Base-by-base conservation (phyloP, 495 filamentous ascomycete species). In the Xylaria acuta region DNA sequence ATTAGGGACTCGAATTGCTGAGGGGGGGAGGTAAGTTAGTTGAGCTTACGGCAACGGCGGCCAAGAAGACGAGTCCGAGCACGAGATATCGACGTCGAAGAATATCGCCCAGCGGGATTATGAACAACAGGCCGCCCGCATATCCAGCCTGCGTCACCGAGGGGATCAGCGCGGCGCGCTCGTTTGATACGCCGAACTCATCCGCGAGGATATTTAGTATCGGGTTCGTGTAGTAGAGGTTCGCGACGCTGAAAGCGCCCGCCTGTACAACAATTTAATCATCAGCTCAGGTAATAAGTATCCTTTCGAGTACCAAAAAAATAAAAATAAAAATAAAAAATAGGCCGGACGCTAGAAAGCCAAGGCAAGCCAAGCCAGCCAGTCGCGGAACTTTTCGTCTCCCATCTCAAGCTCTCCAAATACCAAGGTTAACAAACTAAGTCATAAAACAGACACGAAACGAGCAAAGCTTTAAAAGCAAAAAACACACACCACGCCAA, bases 71-170 rank as follows among this genome's bases (percentile, higher is more conserved):
- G 30, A 95, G 78, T 1, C 80, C 75, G 7, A 95, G 79, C 45
- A 94, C 91, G 74, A 94, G 93, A 1, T 89, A 87, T 71, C 93
- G 83, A 54, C 93, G 84, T 6, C 85, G 84, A 9, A 97, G 85
- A 60, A 95, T 81, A 76, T 97, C 93, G 0, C 93, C 93, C 20
- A 95, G 77, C 0, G 93, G 93, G 79, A 93, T 94, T 47, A 97
- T 80, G 66, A 95, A 88, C 18, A 95, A 80, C 64, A 97, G 73
- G 3, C 93, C 93, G 1, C 82, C 83, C 6, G 92, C 92, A 81
- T 97, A 97, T 5, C 93, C 93, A 5, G 92, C 92, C 76, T 97
- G 93, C 78, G 91, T 92, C 8, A 93, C 81, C 0, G 93, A 95
- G 14, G 93, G 93, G 58, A 97, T 76, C 45, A 88, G 80, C 5